Base-by-base conservation (phyloP, 1,284 basidiomycete genomes). In the Leccinum huronense region DNA sequence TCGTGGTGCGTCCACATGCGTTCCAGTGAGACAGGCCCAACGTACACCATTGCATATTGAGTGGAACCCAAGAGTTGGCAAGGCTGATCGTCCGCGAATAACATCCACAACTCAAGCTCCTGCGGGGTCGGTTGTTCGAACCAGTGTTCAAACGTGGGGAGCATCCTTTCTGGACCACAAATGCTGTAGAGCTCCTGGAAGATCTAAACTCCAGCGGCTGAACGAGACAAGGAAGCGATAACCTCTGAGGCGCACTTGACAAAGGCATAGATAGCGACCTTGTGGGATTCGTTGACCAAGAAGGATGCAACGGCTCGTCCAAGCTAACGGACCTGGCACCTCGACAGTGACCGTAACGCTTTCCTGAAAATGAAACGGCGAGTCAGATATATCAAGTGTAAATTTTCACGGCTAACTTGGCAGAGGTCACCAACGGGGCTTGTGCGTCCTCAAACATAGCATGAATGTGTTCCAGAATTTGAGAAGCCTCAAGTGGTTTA, bases 21-120 rank as follows among this genome's bases (percentile, higher is more conserved):
- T 66, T 94, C 89, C 19, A 95, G 81, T 0, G 93, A 85, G 38
- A 94, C 84, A 69, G 96, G 93, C 1, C 90, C 88, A 30, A 97
- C 83, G 72, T 95, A 95, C 6, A 96, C 80, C 75, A 96, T 84
- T 0, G 95, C 94, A 71, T 94, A 91, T 72, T 97, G 95, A 1
- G 93, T 94, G 0, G 91, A 86, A 16, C 87, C 88, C 54, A 97
- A 76, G 64, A 88, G 74, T 63, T 89, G 76, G 23, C 86, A 80
- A 8, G 90, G 90, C 63, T 90, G 84, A 63, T 87, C 82, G 57
- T 84, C 88, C 1, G 86, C 83, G 70, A 93, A 91, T n/a, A 92
- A 73, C 10, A 85, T 83, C 89, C 89, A 90, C 5, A 90, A 72
- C 62, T 89, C 87, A 67, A 90, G 81, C 54, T 91, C 89, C 57